Evolutionary conservation across 768 basidiomycete genomes (phyloP).

Genomic region (Leccinum olivaceopallidum): DNA sequence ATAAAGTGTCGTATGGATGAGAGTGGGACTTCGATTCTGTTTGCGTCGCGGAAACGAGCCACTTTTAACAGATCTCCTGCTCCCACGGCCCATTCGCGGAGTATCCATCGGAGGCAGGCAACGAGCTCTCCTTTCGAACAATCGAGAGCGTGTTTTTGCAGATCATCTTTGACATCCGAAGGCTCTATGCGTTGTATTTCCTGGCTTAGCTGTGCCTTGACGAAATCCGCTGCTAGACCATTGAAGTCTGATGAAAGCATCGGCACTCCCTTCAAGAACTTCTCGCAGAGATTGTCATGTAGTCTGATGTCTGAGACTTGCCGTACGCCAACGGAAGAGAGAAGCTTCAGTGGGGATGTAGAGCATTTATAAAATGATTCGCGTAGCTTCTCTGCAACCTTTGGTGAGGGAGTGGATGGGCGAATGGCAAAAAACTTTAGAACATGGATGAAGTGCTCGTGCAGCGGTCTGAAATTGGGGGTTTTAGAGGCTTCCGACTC

Average conservation of each 20-base stretch:
- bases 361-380: background rate
- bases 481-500: background rate
- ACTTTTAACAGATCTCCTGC: background rate
- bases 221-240: slow-evolving; percentile 51
- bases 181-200: background rate
- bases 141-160: slow-evolving; percentile 1
- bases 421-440: background rate
- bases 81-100: background rate
- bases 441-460: background rate
- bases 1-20: slow-evolving; percentile 64
- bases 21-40: slow-evolving; percentile 61
- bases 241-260: slow-evolving; percentile 62
- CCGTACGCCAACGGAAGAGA: background rate
- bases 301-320: background rate
- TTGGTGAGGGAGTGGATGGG: background rate
- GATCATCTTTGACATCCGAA: slow-evolving; percentile 1
- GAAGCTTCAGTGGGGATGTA: background rate
- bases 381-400: background rate
- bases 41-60: slow-evolving; percentile 42
- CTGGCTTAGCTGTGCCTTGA: slow-evolving; percentile 16
- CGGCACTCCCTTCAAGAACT: slow-evolving; percentile 61
- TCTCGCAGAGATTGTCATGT: background rate
- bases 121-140: slow-evolving; percentile 2
- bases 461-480: background rate
- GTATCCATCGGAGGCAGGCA: slow-evolving; percentile 10